Evolutionary conservation across 306 rosid species (phyloP).

Genomic region (Citrullus colocynthis): DNA sequence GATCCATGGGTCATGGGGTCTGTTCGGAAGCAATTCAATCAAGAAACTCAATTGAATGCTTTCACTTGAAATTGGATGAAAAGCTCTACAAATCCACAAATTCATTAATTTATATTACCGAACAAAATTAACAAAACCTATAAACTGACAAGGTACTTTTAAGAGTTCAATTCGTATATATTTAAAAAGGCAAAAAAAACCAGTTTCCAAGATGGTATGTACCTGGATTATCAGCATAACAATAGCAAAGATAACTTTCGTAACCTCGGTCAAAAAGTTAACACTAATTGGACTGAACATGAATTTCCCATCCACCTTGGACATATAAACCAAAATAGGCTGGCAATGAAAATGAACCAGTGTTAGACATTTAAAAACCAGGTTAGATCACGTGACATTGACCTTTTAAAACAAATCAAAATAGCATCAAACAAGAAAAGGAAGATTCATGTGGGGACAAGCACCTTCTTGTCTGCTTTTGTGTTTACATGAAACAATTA

Average conservation of each 20-base stretch:
- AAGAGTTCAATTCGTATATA: not conserved
- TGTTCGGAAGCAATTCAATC: not conserved
- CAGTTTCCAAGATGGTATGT: conserved; percentile 9
- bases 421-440: not conserved
- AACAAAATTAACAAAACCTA: not conserved
- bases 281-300: conserved; percentile 96
- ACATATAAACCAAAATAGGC: conserved; percentile 98
- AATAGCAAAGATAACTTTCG: conserved; percentile 87
- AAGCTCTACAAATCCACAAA: not conserved
- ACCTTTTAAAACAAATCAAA: not conserved
- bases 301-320: conserved; percentile 98
- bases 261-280: conserved; percentile 81
- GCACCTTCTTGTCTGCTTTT: not conserved
- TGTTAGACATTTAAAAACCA: not conserved
- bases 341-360: conserved; percentile 24
- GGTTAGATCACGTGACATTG: not conserved
- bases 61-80: not conserved
- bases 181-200: not conserved
- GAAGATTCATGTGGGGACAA: not conserved
- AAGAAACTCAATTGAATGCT: not conserved
- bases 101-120: not conserved
- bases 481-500: not conserved
- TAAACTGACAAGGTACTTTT: not conserved
- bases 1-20: not conserved
- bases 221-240: conserved; percentile 90